Base-by-base conservation (phyloP, 257 asterid genomes). In the Scutellaria minor region DNA sequence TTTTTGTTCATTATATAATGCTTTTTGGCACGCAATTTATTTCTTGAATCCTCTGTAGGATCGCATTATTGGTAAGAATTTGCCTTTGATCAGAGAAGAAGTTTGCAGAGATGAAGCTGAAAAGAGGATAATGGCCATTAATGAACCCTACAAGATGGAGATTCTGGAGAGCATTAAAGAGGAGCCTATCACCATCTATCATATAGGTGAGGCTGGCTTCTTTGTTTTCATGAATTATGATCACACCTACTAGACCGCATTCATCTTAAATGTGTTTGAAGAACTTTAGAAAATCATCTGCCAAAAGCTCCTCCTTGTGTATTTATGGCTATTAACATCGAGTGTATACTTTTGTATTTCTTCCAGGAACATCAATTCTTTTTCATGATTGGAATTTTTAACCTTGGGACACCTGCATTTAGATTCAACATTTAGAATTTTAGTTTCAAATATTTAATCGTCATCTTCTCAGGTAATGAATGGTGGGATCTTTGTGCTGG, bases 401-500 rank as follows among this genome's bases (percentile, higher is more conserved):
- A 27, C 56, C 24, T 57, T 14, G 40, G 15, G 51, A 10, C 15
- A 27, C 41, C 35, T 9, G 60, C 7, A 7, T 48, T 13, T 56
- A 58, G 18, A 44, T 42, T 72, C 11, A 9, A 18, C 15, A 39
- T 24, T 37, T 13, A 8, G 14, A 56, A 37, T 20, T 18, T 24
- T 27, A 37, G 15, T 42, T 22, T 13, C 14, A 31, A 15, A 54
- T 48, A 73, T 31, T n/a, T 69, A 2, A 20, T 56, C 69, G 15
- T 64, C 72, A 65, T 75, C 40, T 68, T 74, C 64, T 41, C 52
- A 92, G 98, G 96, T 66, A 70, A 85, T 78, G 96, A 94, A 80
- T 94, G 99, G 99, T 94, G 99, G 99, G 97, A 91, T 83, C 97
- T 94, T 79, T 94, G 99, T 88, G 99, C 97, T 64, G 99, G 99